These are phyloP conservation scores for Simplicillium sp. DNA, from an alignment of 2,329 filamentous ascomycete genomes.

Conservation along the genomic window DNA sequence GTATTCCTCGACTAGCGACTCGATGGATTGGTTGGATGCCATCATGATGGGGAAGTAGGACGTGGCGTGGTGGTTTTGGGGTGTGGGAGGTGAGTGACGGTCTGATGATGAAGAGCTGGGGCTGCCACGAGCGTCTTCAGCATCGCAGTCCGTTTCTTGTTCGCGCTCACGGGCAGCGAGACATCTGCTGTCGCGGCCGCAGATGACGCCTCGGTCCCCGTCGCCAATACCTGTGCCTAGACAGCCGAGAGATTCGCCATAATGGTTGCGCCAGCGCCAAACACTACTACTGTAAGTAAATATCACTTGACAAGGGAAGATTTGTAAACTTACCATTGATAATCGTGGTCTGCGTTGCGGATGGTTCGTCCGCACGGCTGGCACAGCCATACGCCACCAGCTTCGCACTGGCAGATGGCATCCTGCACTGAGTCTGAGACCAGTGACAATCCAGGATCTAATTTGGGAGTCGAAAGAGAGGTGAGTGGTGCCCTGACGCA, in stretches of 20 bases:
- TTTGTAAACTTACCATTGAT: slow-evolving; percentile 36
- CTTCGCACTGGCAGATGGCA: slow-evolving; percentile 42
- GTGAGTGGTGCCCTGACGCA: slow-evolving; percentile 66
- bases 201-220: slow-evolving; percentile 79
- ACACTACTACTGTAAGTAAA: slow-evolving; percentile 37
- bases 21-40: slow-evolving; percentile 5
- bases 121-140: slow-evolving; percentile 55
- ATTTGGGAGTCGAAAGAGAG: slow-evolving; percentile 34
- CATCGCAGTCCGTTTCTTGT: slow-evolving; percentile 77
- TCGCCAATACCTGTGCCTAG: slow-evolving; percentile 82
- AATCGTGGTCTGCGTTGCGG: slow-evolving; percentile 47
- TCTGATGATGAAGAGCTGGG: slow-evolving; percentile 3
- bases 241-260: slow-evolving; percentile 70
- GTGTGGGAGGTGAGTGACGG: slow-evolving; percentile 1
- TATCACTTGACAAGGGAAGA: not conserved
- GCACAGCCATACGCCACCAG: slow-evolving; percentile 70
- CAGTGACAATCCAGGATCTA: slow-evolving; percentile 36
- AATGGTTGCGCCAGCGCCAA: slow-evolving; percentile 85
- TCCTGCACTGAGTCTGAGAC: slow-evolving; percentile 46
- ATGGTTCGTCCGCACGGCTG: slow-evolving; percentile 71
- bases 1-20: slow-evolving; percentile 8
- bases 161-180: slow-evolving; percentile 69
- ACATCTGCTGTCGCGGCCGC: slow-evolving; percentile 68
- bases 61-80: not conserved
- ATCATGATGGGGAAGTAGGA: slow-evolving; percentile 8